These are phyloP conservation scores for Diutina mesorugosa DNA, from an alignment of 1,139 yeast genomes.

Conservation along the genomic window DNA sequence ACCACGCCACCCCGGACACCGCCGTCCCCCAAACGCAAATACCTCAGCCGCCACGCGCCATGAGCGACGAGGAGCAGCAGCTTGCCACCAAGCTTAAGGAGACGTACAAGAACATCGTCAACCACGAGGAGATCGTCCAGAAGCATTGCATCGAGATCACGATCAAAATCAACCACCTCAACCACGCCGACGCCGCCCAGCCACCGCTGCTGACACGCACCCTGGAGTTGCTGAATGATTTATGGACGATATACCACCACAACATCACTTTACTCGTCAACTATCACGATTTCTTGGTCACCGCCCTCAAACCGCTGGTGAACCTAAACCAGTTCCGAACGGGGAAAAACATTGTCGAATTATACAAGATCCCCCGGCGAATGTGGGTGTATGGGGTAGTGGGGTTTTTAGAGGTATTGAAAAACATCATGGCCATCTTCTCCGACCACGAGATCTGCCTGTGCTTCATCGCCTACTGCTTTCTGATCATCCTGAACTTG, in stretches of 20 bases:
- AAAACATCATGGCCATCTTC: slow-evolving; percentile 51
- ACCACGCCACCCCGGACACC: background rate
- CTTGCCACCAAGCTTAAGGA: slow-evolving; percentile 61
- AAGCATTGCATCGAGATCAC: slow-evolving; percentile 49
- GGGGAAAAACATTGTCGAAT: slow-evolving; percentile 61
- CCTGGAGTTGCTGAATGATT: slow-evolving; percentile 44
- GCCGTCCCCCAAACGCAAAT: background rate
- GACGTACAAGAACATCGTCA: slow-evolving; percentile 57
- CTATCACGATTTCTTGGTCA: slow-evolving; percentile 57
- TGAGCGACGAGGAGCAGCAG: slow-evolving; percentile 58
- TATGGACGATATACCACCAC: slow-evolving; percentile 62
- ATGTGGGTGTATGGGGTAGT: slow-evolving; percentile 81
- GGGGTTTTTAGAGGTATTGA: slow-evolving; percentile 64
- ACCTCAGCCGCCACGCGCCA: slow-evolving; percentile 15
- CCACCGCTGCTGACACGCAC: slow-evolving; percentile 12
- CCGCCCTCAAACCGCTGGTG: slow-evolving; percentile 53
- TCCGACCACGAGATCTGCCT: slow-evolving; percentile 37
- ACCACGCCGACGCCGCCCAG: background rate
- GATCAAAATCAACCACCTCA: slow-evolving; percentile 30
- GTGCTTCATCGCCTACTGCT: slow-evolving; percentile 37
- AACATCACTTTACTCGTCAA: slow-evolving; percentile 53
- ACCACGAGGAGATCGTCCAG: slow-evolving; percentile 56
- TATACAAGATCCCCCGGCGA: slow-evolving; percentile 63
- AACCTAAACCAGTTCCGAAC: slow-evolving; percentile 44
- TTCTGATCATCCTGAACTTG: slow-evolving; percentile 38